Conservation (phyloP, 352 stramenopile species). For the Phytophthora europaea region DNA sequence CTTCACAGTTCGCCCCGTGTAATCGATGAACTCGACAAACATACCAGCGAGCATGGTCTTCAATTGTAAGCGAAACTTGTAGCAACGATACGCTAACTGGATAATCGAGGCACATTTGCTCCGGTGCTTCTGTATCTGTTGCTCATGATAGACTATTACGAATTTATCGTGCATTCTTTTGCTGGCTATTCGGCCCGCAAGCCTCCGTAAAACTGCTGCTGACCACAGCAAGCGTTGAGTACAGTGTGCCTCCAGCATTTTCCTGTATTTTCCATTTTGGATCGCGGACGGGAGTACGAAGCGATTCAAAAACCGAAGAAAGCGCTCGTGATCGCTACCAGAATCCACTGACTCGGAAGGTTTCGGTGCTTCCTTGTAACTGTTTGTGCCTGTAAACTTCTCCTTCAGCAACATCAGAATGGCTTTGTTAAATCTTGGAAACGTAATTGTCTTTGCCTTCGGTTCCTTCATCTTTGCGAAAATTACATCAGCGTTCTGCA, state of each 20-base stretch:
- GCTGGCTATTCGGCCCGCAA: conserved; percentile 49
- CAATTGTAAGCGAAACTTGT: conserved; percentile 57
- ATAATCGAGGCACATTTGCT: conserved; percentile 46
- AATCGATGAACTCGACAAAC: conserved; percentile 75
- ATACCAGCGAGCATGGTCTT: conserved; percentile 55
- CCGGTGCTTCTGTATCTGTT: conserved; percentile 39
- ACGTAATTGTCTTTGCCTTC: conserved; percentile 69
- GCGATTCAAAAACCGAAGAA: conserved; percentile 72
- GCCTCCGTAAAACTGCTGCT: conserved; percentile 50
- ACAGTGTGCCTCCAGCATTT: conserved; percentile 49
- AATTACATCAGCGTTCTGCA: conserved; percentile 66
- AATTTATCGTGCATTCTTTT: conserved; percentile 60
- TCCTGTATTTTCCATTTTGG: conserved; percentile 67
- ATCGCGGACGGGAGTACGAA: conserved; percentile 71
- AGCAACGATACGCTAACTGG: conserved; percentile 56
- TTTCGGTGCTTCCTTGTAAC: conserved; percentile 6
- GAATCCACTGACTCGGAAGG: conserved; percentile 2
- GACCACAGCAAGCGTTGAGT: conserved; percentile 61
- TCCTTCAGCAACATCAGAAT: conserved; percentile 71
- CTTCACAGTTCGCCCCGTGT: conserved; percentile 47
- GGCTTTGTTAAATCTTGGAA: conserved; percentile 68
- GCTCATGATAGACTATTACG: conserved; percentile 47
- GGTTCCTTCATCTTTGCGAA: conserved; percentile 86
- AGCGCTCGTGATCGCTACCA: conserved; percentile 43
- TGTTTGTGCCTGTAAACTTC: conserved; percentile 46